Evolutionary conservation across 345 rosid genomes (phyloP), one percentile per base, ranked within the genome.

Genomic region (Eutrema heterophyllum): DNA sequence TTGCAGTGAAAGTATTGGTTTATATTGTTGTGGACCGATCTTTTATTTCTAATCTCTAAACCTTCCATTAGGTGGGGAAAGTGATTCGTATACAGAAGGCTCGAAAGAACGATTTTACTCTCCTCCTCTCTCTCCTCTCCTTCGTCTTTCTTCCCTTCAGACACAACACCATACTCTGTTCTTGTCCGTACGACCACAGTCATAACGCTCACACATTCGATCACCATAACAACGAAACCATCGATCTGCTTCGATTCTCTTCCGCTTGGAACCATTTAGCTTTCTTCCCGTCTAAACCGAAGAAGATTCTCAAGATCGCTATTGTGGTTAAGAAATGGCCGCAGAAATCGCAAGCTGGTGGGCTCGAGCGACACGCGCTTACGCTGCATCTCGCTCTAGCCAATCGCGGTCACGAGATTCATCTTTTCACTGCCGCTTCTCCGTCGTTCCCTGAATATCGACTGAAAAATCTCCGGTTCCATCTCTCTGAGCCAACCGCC

Each of bases 251-350:
- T 51, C 65, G 65, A 5, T 86, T 79, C 61, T 78, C 89, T 32
- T 81, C 84, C 24, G 88, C 98, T 6, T 94, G 96, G 97, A 94
- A 91, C 79, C 82, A 74, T 67, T 89, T 91, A 36, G 74, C 80
- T 4, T 94, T 93, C 68, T 88, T 85, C 57, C 29, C 71, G 0
- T 52, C 64, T 9, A 73, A 78, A 30, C 87, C 91, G 5, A 75
- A 66, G 2, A 81, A 77, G 71, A 68, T 61, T 55, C 89, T 94
- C 41, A 91, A 87, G 69, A 83, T 94, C 68, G 98, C 96, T 0
- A 81, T 89, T 48, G 91, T 89, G 16, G 98, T 91, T 7, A 91
- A 94, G 81, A 91, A 88, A 81, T 94, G 97, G 97, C 90, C 98
- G 46, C 87, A 83, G 18, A 83, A 75, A 68, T 91, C 96, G 67